These are phyloP conservation scores for Neurospora tetrasperma DNA, from an alignment of 495 filamentous ascomycete species.

Conservation along the genomic window DNA sequence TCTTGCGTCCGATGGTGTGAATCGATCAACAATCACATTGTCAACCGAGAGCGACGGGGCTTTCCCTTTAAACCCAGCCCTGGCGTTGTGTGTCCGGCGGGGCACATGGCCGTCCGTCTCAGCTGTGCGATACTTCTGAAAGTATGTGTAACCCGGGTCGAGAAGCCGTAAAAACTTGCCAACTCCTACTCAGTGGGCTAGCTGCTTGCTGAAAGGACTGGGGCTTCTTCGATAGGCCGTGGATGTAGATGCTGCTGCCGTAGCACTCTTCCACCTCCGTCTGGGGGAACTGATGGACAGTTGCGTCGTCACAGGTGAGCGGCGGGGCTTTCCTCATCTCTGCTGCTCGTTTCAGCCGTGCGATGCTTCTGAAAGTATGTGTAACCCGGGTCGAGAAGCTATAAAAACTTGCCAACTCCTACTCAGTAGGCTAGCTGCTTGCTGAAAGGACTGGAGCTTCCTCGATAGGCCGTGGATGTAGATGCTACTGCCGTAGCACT, in stretches of 20 bases:
- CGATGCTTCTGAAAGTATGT: neutral
- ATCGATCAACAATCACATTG: neutral
- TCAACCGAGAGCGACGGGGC: neutral
- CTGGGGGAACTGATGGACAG: neutral
- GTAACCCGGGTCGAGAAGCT: conserved; percentile 3
- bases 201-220: conserved; percentile 5
- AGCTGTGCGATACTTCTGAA: neutral
- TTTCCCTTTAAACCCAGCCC: neutral
- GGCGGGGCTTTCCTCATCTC: too few relatives aligned
- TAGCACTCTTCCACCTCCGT: neutral
- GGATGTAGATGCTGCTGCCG: neutral
- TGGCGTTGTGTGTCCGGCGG: neutral
- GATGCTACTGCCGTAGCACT: neutral
- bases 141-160: neutral
- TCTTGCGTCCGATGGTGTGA: too few relatives aligned
- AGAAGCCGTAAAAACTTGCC: conserved; percentile 8
- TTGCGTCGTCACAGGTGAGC: conserved; percentile 3
- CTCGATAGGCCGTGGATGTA: conserved; percentile 1
- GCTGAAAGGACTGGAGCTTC: conserved; percentile 6
- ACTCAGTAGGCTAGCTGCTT: conserved; percentile 1
- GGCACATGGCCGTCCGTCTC: neutral
- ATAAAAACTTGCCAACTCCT: conserved; percentile 8
- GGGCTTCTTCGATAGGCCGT: conserved; percentile 3
- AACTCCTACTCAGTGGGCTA: conserved; percentile 3
- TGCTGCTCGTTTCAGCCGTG: neutral